These are phyloP conservation scores for Penicillium thymicola DNA, from an alignment of 2,329 filamentous ascomycete genomes.

Conservation along the genomic window DNA sequence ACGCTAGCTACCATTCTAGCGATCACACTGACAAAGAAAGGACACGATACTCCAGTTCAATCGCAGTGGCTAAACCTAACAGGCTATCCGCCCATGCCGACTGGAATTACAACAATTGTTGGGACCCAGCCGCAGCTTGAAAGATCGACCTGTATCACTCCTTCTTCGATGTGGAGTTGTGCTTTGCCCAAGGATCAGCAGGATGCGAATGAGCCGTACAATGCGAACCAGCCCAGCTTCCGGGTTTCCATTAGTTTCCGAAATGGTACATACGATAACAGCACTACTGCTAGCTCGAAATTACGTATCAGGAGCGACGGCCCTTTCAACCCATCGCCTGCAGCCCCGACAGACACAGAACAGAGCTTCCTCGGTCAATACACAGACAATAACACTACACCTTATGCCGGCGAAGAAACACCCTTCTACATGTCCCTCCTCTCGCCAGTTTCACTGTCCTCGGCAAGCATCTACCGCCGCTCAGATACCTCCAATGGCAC, in stretches of 20 bases:
- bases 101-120: slow-evolving; percentile 74
- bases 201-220: slow-evolving; percentile 59
- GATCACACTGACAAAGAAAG: slow-evolving; percentile 53
- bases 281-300: slow-evolving; percentile 54
- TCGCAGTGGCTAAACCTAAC: slow-evolving; percentile 79
- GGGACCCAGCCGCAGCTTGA: slow-evolving; percentile 64
- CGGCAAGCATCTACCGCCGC: slow-evolving; percentile 40
- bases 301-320: slow-evolving; percentile 27
- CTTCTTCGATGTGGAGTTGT: slow-evolving; percentile 80
- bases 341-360: slow-evolving; percentile 58
- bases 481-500: slow-evolving; percentile 20
- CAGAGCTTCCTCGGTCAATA: slow-evolving; percentile 77
- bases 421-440: slow-evolving; percentile 83
- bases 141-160: slow-evolving; percentile 67
- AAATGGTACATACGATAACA: slow-evolving; percentile 57
- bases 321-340: slow-evolving; percentile 45
- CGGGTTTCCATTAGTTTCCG: slow-evolving; percentile 68
- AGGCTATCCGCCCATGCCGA: slow-evolving; percentile 80
- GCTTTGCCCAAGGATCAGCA: slow-evolving; percentile 76
- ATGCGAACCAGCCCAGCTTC: slow-evolving; percentile 71
- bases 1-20: slow-evolving; percentile 57
- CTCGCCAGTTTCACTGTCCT: slow-evolving; percentile 38
- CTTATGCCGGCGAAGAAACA: slow-evolving; percentile 79
- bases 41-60: slow-evolving; percentile 43
- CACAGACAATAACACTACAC: slow-evolving; percentile 70